Evolutionary conservation across 306 rosid species (phyloP).

Genomic region (Parietaria judaica): DNA sequence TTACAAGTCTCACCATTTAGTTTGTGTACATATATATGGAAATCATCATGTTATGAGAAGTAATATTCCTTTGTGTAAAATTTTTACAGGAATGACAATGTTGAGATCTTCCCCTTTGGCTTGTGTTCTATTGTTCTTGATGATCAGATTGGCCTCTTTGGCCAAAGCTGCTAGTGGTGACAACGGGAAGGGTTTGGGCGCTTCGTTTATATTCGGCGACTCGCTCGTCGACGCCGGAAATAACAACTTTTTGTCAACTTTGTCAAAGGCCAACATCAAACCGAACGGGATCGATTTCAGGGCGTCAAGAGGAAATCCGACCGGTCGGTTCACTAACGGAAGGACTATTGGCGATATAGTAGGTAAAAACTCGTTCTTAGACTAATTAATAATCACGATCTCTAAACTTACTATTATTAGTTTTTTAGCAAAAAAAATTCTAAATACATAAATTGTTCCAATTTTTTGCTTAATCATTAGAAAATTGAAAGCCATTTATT

Average conservation of each 20-base stretch:
- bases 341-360: conserved; percentile 87
- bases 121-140: conserved; percentile 13
- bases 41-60: not conserved
- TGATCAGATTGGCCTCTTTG: conserved; percentile 19
- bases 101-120: conserved; percentile 18
- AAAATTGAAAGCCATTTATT: not conserved
- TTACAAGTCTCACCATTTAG: conserved; percentile 29
- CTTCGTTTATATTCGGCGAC: conserved; percentile 89
- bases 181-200: conserved; percentile 34
- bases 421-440: not conserved
- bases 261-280: conserved; percentile 69
- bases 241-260: conserved; percentile 60
- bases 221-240: conserved; percentile 94
- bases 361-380: conserved; percentile 30
- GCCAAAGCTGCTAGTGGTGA: conserved; percentile 25
- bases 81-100: conserved; percentile 25
- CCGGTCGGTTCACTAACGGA: conserved; percentile 89
- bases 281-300: conserved; percentile 89
- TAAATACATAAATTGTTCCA: too few species aligned
- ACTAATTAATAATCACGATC: not conserved
- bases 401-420: not conserved
- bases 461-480: not conserved
- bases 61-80: not conserved
- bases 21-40: not conserved
- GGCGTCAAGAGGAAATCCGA: conserved; percentile 70